phyloP scores from a whole-genome alignment of 257 asterid species.

The Solanum chiquidenum region DNA sequence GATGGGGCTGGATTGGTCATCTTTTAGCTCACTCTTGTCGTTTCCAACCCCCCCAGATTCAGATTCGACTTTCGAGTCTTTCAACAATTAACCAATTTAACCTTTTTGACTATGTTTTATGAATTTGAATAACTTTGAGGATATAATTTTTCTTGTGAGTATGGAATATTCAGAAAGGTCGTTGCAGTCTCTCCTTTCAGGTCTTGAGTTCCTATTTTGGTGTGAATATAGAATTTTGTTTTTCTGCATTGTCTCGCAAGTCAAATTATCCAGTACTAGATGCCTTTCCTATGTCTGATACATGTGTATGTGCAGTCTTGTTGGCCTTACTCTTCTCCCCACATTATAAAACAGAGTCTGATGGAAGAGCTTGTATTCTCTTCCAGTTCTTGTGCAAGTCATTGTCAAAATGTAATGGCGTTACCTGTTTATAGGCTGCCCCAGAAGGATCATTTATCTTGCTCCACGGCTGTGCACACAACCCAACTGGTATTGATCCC shows the following conservation, averaged over 20 bases:
- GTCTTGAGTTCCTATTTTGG: not conserved
- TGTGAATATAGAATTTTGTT: not conserved
- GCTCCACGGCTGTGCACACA: conserved; percentile 98
- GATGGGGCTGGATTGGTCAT: not conserved
- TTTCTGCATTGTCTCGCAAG: not conserved
- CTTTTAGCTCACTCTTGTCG: not conserved
- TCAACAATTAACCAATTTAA: not conserved
- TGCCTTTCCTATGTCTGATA: not conserved
- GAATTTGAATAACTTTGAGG: not conserved
- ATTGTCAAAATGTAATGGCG: not conserved
- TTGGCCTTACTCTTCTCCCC: not conserved
- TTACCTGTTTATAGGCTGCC: conserved; percentile 50
- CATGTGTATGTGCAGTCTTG: not conserved
- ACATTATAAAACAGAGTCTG: not conserved
- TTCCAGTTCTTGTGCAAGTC: not conserved
- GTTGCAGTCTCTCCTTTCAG: not conserved
- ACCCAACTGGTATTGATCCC: conserved; percentile 98
- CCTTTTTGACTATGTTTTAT: not conserved
- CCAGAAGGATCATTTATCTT: conserved; percentile 90
- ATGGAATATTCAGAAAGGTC: not conserved
- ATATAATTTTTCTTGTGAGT: not conserved
- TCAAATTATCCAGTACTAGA: not conserved
- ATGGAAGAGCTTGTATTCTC: not conserved
- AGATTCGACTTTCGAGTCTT: not conserved
- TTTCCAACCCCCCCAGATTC: not conserved